phyloP scores from a whole-genome alignment of 2,329 filamentous ascomycete species.

The Juglanconis oblonga region DNA sequence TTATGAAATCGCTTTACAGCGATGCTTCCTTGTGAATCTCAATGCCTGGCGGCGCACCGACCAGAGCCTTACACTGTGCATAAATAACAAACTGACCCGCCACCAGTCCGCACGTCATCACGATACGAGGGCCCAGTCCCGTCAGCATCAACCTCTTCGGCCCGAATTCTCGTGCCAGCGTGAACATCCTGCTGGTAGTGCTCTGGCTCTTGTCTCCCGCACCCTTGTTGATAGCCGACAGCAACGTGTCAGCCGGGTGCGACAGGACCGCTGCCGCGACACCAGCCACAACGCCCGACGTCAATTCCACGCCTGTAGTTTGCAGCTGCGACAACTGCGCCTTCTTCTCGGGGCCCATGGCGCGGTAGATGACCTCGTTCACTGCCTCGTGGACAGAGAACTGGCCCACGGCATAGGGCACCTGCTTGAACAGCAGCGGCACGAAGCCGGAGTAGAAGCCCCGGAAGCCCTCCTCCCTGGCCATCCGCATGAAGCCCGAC shows the following conservation, averaged over 20 bases:
- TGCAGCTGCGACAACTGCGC: constrained; percentile 64
- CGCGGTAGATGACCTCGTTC: constrained; percentile 69
- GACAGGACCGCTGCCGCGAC: constrained; percentile 86
- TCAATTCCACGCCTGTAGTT: constrained; percentile 80
- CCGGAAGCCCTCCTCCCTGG: constrained; percentile 70
- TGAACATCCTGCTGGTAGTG: constrained; percentile 49
- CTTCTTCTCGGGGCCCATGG: constrained; percentile 66
- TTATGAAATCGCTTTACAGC: neutral
- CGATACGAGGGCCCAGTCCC: constrained; percentile 47
- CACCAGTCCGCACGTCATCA: constrained; percentile 54
- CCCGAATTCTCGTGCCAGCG: constrained; percentile 49
- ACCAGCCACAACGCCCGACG: constrained; percentile 82
- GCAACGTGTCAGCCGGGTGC: constrained; percentile 73
- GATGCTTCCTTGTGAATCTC: constrained; percentile 50
- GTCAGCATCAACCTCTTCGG: constrained; percentile 44
- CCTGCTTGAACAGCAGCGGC: constrained; percentile 82
- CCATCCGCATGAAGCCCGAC: constrained; percentile 71
- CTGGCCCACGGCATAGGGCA: constrained; percentile 91
- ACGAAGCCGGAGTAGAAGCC: constrained; percentile 93
- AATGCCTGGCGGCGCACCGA: constrained; percentile 48
- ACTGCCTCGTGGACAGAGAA: constrained; percentile 93
- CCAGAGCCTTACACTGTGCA: constrained; percentile 51
- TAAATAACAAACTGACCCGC: constrained; percentile 55
- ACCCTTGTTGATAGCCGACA: constrained; percentile 56
- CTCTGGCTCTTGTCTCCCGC: constrained; percentile 46